A percentile compares a stretch with the other conserved stretches of the same genome.
Conservation (phyloP, 495 filamentous ascomycete species). For the Aspergillus saccharolyticus region DNA sequence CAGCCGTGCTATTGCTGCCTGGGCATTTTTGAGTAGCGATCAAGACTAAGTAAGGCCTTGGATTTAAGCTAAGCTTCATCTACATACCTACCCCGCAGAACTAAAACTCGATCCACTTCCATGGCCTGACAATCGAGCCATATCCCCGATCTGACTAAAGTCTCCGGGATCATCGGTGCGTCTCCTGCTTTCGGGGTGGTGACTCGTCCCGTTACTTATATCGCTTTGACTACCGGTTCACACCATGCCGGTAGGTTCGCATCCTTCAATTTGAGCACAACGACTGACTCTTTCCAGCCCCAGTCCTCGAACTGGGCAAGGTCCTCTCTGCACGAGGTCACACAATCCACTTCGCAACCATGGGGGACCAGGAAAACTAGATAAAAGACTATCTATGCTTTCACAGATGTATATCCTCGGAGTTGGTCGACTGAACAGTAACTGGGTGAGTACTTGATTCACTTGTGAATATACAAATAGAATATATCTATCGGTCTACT, state of each 20-base stretch:
- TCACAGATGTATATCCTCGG: slow-evolving; percentile 21
- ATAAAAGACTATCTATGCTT: slow-evolving; percentile 25
- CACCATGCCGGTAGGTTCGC: slow-evolving; percentile 20
- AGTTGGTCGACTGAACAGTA: slow-evolving; percentile 16
- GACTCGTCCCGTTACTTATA: too few species aligned
- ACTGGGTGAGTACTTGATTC: slow-evolving; percentile 25
- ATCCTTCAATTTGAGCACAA: slow-evolving; percentile 2
- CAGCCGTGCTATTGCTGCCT: too few species aligned
- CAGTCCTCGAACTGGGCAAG: slow-evolving; percentile 34
- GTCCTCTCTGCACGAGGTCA: slow-evolving; percentile 33
- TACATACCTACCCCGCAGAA: too few species aligned
- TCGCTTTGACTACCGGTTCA: too few species aligned
- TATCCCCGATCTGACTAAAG: too few species aligned
- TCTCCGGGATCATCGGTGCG: too few species aligned
- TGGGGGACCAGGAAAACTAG: slow-evolving; percentile 32
- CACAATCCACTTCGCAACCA: slow-evolving; percentile 33
- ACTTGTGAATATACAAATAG: slow-evolving; percentile 26
- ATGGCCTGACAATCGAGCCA: too few species aligned
- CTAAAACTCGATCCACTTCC: too few species aligned
- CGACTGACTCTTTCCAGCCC: slow-evolving; percentile 19
- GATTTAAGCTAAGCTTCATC: too few species aligned
- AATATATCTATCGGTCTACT: slow-evolving; percentile 26
- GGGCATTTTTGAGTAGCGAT: too few species aligned
- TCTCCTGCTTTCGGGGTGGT: too few species aligned
- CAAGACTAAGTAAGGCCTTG: too few species aligned